Conservation (phyloP, 371 early-diverging fungal genomes). For the Mucor velutinosus region DNA sequence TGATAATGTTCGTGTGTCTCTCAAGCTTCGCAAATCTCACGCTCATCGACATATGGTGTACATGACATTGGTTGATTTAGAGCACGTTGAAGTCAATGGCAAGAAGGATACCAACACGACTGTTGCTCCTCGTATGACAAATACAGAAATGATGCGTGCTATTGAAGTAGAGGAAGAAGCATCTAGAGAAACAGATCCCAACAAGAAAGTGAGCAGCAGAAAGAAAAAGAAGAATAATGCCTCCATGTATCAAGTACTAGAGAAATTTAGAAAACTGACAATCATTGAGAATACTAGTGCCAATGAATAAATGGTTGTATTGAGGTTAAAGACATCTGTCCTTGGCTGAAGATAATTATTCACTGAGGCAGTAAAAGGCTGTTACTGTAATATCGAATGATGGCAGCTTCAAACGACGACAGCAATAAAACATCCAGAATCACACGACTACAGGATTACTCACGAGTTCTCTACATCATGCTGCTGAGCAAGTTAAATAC, state of each 20-base stretch:
- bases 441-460: not conserved
- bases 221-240: conserved; percentile 21
- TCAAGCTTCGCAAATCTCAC: conserved; percentile 59
- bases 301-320: not conserved
- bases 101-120: not conserved
- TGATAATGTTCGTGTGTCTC: conserved; percentile 61
- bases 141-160: conserved; percentile 19
- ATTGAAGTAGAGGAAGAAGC: conserved; percentile 17
- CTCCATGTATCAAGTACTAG: conserved; percentile 29
- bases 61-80: conserved; percentile 58
- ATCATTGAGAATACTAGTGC: conserved; percentile 14
- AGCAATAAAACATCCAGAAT: no score
- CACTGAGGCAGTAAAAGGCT: no score
- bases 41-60: conserved; percentile 66
- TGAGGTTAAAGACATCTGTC: no score
- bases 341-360: no score
- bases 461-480: not conserved
- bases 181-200: not conserved
- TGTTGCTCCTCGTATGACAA: conserved; percentile 11
- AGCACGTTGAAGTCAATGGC: conserved; percentile 20
- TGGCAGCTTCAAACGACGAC: no score
- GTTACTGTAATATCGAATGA: no score
- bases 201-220: conserved; percentile 5
- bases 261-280: conserved; percentile 27
- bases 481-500: not conserved